phyloP scores from a whole-genome alignment of 2,329 filamentous ascomycete species.

The Macroventuria anomochaeta region DNA sequence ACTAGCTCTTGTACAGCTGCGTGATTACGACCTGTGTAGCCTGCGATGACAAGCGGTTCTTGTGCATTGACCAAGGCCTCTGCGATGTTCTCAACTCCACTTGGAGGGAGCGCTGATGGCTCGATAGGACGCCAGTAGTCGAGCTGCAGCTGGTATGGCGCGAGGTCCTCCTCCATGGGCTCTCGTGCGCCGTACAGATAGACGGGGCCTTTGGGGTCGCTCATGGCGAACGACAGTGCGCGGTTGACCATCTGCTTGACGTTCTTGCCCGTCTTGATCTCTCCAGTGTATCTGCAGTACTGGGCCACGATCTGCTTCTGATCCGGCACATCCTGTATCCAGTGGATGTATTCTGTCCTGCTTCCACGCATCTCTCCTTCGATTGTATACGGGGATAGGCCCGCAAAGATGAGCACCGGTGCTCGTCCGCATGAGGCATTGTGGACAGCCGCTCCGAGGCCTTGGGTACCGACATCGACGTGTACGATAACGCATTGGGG shows the following conservation, averaged over 20 bases:
- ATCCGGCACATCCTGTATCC: constrained; percentile 84
- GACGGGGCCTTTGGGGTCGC: constrained; percentile 78
- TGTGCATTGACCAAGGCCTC: constrained; percentile 68
- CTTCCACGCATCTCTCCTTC: constrained; percentile 76
- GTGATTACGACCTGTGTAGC: constrained; percentile 75
- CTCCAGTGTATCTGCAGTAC: constrained; percentile 83
- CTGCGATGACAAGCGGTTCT: constrained; percentile 72
- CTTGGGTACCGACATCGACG: constrained; percentile 83
- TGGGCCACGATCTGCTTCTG: constrained; percentile 81
- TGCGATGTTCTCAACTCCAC: constrained; percentile 65
- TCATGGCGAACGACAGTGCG: constrained; percentile 80
- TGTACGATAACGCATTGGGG: constrained; percentile 81
- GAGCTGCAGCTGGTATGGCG: constrained; percentile 65
- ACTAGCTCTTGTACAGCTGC: constrained; percentile 67
- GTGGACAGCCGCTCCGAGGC: constrained; percentile 77
- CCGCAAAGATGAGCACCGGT: constrained; percentile 79
- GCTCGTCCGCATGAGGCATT: constrained; percentile 78
- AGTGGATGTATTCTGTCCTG: constrained; percentile 83
- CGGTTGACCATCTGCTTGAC: constrained; percentile 90
- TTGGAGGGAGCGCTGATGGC: constrained; percentile 65
- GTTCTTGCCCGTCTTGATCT: constrained; percentile 84
- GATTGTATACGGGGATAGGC: constrained; percentile 76
- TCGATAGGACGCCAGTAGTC: constrained; percentile 73
- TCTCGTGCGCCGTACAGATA: constrained; percentile 81
- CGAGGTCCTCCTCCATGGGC: constrained; percentile 82